Percentiles rank a stretch among this genome's conserved stretches.
Conservation (phyloP, 371 early-diverging fungal genomes). For the Mucor piriformis region DNA sequence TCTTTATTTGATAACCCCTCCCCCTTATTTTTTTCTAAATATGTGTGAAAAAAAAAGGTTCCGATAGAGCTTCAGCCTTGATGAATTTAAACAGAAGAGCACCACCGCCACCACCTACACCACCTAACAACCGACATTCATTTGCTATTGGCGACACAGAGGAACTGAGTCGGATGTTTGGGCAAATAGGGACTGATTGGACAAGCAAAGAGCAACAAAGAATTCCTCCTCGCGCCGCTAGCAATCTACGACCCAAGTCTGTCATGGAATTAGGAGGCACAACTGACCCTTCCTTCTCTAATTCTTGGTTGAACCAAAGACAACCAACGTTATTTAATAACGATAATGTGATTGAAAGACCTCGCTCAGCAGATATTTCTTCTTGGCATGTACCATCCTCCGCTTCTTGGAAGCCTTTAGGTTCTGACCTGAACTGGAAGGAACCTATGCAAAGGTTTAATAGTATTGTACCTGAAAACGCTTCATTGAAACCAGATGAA, state of each 20-base stretch:
- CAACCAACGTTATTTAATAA: constrained; percentile 21
- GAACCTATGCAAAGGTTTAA: constrained; percentile 2
- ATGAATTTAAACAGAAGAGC: constrained; percentile 14
- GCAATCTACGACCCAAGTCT: constrained; percentile 47
- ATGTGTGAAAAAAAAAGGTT: constrained; percentile 30
- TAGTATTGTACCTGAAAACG: neutral
- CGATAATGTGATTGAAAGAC: constrained; percentile 52
- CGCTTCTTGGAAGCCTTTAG: constrained; percentile 16
- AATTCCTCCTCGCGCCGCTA: constrained; percentile 1
- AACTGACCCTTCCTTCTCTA: constrained; percentile 32
- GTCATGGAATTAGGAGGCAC: constrained; percentile 41
- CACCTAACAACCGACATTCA: constrained; percentile 31
- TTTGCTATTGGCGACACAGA: constrained; percentile 61
- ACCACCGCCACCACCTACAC: constrained; percentile 3
- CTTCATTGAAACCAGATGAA: neutral
- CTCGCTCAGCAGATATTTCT: constrained; percentile 68
- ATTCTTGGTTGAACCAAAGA: constrained; percentile 34
- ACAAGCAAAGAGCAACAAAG: constrained; percentile 5
- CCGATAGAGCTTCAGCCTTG: constrained; percentile 31
- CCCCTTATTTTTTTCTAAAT: neutral
- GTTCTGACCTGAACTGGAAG: constrained; percentile 7
- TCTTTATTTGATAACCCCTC: constrained; percentile 24
- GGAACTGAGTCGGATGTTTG: constrained; percentile 48
- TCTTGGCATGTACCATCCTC: constrained; percentile 50
- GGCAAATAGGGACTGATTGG: constrained; percentile 21